Conservation (phyloP, 2,329 filamentous ascomycete species). For the Colletotrichum australisinense region DNA sequence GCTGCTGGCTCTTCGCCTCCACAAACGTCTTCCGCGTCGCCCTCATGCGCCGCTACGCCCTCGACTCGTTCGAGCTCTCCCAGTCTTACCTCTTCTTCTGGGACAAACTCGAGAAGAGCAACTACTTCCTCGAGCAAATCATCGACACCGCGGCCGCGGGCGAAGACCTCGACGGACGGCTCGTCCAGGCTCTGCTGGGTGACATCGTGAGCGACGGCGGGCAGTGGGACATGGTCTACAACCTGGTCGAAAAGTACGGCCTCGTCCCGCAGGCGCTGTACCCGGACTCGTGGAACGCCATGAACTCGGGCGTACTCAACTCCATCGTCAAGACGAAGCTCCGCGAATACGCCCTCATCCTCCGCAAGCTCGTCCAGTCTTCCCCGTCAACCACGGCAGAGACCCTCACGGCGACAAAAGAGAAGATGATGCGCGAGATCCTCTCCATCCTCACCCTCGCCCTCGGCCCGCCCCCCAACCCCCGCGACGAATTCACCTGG, state of each 20-base stretch:
- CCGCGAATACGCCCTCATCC: slow-evolving; percentile 82
- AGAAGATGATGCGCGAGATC: slow-evolving; percentile 82
- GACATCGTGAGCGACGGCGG: slow-evolving; percentile 83
- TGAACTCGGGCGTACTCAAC: slow-evolving; percentile 77
- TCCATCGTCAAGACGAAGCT: slow-evolving; percentile 84
- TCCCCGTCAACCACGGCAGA: slow-evolving; percentile 44
- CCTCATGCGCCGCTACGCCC: slow-evolving; percentile 84
- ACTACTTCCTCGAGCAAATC: slow-evolving; percentile 88
- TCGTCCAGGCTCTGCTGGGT: slow-evolving; percentile 77
- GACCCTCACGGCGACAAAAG: slow-evolving; percentile 66
- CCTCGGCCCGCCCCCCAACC: slow-evolving; percentile 81
- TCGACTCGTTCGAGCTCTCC: slow-evolving; percentile 85
- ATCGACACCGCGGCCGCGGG: slow-evolving; percentile 72
- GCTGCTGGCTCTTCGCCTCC: slow-evolving; percentile 92
- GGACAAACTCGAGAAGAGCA: slow-evolving; percentile 93
- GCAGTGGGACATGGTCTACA: slow-evolving; percentile 93
- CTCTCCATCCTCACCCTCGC: slow-evolving; percentile 85
- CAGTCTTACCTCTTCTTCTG: slow-evolving; percentile 92
- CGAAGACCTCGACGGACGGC: slow-evolving; percentile 76
- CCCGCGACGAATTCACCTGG: slow-evolving; percentile 80
- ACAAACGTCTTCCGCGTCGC: slow-evolving; percentile 94
- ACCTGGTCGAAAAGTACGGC: slow-evolving; percentile 87
- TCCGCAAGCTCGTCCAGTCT: slow-evolving; percentile 67
- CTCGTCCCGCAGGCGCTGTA: slow-evolving; percentile 86
- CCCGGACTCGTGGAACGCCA: slow-evolving; percentile 84